Percentiles rank a stretch among this genome's conserved stretches.
These are phyloP conservation scores for Coniochaeta hoffmannii DNA, from an alignment of 2,329 filamentous ascomycete genomes.

Conservation along the genomic window DNA sequence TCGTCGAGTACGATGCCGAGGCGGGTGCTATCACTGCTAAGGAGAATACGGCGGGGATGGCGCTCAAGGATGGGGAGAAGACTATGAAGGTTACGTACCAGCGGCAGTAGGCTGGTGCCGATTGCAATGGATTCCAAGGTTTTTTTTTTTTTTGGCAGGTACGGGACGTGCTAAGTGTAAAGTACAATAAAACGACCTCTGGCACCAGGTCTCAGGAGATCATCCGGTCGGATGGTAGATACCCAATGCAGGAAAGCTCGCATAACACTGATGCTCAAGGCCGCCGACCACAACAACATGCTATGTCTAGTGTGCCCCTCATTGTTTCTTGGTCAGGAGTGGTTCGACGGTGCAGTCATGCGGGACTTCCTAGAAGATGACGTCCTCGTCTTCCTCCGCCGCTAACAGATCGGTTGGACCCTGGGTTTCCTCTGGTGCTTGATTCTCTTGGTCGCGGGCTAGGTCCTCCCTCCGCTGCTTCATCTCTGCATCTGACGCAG, in stretches of 20 bases:
- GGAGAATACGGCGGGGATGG: slow-evolving; percentile 83
- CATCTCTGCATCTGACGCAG: slow-evolving; percentile 65
- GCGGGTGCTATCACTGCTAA: slow-evolving; percentile 86
- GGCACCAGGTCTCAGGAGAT: neutral
- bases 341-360: neutral
- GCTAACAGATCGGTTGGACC: slow-evolving; percentile 60
- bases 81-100: slow-evolving; percentile 95
- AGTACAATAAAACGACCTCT: neutral
- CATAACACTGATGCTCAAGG: slow-evolving; percentile 5
- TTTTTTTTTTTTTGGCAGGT: neutral
- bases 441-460: slow-evolving; percentile 31
- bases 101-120: slow-evolving; percentile 54
- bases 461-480: slow-evolving; percentile 58
- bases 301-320: neutral
- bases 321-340: neutral
- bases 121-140: neutral
- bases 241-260: slow-evolving; percentile 12
- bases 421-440: slow-evolving; percentile 27
- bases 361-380: slow-evolving; percentile 60
- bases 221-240: slow-evolving; percentile 5
- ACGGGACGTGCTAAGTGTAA: neutral
- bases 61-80: slow-evolving; percentile 65
- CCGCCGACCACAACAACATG: slow-evolving; percentile 6
- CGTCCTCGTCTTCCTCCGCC: slow-evolving; percentile 71
- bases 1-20: slow-evolving; percentile 93